These are phyloP conservation scores for Zygoascus tannicola DNA, from an alignment of 805 yeast species.

Conservation along the genomic window DNA sequence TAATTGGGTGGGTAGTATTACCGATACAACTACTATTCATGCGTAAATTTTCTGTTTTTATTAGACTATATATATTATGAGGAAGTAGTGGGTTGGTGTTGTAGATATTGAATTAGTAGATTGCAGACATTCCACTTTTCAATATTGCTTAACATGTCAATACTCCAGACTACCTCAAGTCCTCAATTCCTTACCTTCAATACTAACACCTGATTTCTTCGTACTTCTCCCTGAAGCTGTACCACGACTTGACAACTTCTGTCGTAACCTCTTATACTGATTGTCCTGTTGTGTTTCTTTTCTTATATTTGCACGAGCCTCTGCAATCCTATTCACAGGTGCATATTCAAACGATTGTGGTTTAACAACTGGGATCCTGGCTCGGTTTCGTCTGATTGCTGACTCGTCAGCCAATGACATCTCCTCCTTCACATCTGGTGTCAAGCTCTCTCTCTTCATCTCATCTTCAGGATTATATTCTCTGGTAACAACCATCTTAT, in stretches of 20 bases:
- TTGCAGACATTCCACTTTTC: too few species aligned
- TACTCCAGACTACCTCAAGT: too few species aligned
- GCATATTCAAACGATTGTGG: slow-evolving; percentile 86
- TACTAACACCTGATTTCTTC: slow-evolving; percentile 66
- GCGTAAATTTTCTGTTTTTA: too few species aligned
- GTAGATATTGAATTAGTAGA: too few species aligned
- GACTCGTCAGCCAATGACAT: slow-evolving; percentile 63
- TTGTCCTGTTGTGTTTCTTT: slow-evolving; percentile 41
- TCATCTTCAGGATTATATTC: slow-evolving; percentile 40
- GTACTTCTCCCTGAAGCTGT: slow-evolving; percentile 9
- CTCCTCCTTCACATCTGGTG: slow-evolving; percentile 29
- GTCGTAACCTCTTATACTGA: slow-evolving; percentile 70
- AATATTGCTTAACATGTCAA: too few species aligned
- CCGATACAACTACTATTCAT: too few species aligned
- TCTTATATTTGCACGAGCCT: slow-evolving; percentile 17
- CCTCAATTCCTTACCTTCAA: slow-evolving; percentile 45
- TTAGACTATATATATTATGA: too few species aligned
- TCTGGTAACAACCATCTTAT: slow-evolving; percentile 60
- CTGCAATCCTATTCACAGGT: slow-evolving; percentile 46
- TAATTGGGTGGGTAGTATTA: too few species aligned
- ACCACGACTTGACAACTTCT: slow-evolving; percentile 39
- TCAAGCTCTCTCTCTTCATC: slow-evolving; percentile 10
- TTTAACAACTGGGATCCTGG: slow-evolving; percentile 90
- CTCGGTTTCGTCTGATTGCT: slow-evolving; percentile 86
- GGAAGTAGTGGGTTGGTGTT: too few species aligned